These are phyloP conservation scores for Dalbergia cochinchinensis DNA, from an alignment of 306 rosid species.

Conservation along the genomic window DNA sequence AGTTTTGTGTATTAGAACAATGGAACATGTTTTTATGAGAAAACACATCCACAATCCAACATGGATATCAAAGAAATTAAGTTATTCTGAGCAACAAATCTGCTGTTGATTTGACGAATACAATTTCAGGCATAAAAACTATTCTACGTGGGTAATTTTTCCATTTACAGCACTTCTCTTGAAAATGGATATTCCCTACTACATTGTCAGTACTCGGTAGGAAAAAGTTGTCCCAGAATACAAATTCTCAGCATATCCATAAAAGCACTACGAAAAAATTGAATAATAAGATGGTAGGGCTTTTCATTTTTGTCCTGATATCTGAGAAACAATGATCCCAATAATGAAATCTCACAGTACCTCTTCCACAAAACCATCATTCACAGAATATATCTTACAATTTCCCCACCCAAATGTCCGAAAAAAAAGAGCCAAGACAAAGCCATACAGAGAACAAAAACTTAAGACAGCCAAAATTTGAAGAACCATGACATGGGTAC, in stretches of 20 bases:
- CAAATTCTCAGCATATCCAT: constrained; percentile 8
- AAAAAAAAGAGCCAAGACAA: neutral
- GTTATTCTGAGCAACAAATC: neutral
- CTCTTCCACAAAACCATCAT: constrained; percentile 25
- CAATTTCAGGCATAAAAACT: constrained; percentile 5
- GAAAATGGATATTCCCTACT: neutral
- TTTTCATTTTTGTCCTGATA: neutral
- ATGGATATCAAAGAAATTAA: neutral
- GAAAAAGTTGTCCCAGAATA: constrained; percentile 16
- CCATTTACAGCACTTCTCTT: neutral
- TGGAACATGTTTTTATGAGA: neutral
- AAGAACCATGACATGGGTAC: constrained; percentile 11
- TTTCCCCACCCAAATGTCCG: neutral
- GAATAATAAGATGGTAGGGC: neutral
- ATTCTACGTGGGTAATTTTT: neutral
- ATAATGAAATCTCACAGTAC: neutral
- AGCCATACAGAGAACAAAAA: neutral
- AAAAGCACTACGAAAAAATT: neutral
- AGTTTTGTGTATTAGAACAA: neutral
- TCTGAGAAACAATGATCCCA: neutral
- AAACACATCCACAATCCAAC: constrained; percentile 13
- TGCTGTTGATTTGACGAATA: neutral
- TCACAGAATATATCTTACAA: neutral
- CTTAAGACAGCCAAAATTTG: neutral
- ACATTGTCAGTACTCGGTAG: neutral